Base-by-base conservation (phyloP, 2,329 filamentous ascomycete species). In the Calonectria pseudoturangicola region DNA sequence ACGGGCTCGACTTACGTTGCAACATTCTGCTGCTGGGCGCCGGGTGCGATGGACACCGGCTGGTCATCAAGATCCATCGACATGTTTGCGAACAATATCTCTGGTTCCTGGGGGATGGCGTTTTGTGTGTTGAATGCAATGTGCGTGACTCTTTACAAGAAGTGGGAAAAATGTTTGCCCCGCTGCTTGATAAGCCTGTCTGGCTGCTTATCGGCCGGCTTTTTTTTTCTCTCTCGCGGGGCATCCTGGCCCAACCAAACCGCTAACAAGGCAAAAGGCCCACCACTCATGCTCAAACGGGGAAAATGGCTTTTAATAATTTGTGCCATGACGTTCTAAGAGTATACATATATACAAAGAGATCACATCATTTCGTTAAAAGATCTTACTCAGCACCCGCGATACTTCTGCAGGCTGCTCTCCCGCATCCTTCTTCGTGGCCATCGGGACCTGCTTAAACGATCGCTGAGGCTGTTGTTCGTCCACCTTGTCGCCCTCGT, bases 401-500 rank as follows among this genome's bases (percentile, higher is more conserved):
- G 89, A 88, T 10, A 92, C 89, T 67, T 88, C 86, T 39, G 90
- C 90, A 2, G 89, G 86, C 79, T 90, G 84, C 63, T 83, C 84
- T 13, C 81, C 81, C 62, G 79, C 82, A 62, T 79, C 83, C 76
- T 85, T 85, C 82, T 89, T 91, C 72, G 85, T 85, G 67, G 88
- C 91, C 74, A 92, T 85, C 71, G 89, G 84, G 70, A 90, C 91
- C 85, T 95, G 94, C 82, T 90, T 92, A 82, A 95, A 95, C 36
- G 91, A 89, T 75, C 82, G 84, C 78, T 75, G 73, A 60, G 74
- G 69, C 50, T 76, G 77, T 71, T 76, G 47, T 68, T 69, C 74
- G 25, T 73, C 74, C 12, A 72, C 79, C 33, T 74, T 79, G n/a
- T 73, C 77, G 9, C 75, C 79, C 4, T 73, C 77, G 5, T 75